These are phyloP conservation scores for Pseudogymnoascus sp. DNA, from an alignment of 2,329 filamentous ascomycete species.

Conservation along the genomic window DNA sequence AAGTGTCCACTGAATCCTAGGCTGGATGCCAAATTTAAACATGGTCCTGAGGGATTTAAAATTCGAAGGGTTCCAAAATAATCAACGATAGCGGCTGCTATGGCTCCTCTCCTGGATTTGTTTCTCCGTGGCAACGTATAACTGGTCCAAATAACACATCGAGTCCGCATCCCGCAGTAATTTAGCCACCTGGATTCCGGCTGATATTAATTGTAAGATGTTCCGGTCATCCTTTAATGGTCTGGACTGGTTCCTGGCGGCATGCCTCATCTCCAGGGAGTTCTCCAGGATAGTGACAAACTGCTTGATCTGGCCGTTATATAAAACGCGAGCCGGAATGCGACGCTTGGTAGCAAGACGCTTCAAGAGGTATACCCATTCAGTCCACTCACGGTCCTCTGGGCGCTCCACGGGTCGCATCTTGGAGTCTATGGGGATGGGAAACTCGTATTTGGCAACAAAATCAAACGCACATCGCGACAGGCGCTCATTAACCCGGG, in stretches of 20 bases:
- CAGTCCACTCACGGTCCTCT: conserved; percentile 80
- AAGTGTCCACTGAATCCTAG: background rate
- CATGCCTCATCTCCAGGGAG: conserved; percentile 80
- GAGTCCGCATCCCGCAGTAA: conserved; percentile 78
- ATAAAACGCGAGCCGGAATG: conserved; percentile 76
- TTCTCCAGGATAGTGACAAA: conserved; percentile 85
- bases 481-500: conserved; percentile 75
- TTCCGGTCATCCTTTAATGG: conserved; percentile 84
- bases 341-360: conserved; percentile 78
- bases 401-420: conserved; percentile 71
- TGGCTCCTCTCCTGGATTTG: conserved; percentile 63
- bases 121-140: conserved; percentile 77
- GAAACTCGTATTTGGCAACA: conserved; percentile 85
- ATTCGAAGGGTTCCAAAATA: conserved; percentile 15
- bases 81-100: conserved; percentile 26
- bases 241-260: conserved; percentile 74
- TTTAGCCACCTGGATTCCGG: conserved; percentile 80
- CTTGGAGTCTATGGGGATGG: conserved; percentile 65
- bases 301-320: conserved; percentile 88
- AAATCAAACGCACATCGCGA: conserved; percentile 86
- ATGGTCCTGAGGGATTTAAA: background rate
- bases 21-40: conserved; percentile 1
- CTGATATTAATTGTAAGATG: conserved; percentile 79
- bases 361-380: conserved; percentile 86
- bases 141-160: conserved; percentile 73